Base-by-base conservation (phyloP, 2,329 filamentous ascomycete genomes). In the Bipolaris sorokiniana region DNA sequence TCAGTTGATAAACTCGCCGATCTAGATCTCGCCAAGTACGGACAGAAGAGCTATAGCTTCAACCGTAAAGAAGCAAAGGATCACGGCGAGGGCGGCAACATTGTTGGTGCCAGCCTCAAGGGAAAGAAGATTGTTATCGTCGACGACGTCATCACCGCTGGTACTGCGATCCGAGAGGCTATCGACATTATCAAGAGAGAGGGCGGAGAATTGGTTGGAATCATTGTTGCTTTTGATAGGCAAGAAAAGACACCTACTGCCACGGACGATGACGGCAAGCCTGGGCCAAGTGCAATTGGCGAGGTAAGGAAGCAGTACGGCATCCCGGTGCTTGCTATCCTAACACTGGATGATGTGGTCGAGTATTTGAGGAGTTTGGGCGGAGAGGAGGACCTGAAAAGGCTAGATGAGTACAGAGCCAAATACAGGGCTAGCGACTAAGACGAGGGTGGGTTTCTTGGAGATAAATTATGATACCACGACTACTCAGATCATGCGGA, bases 61-160 rank as follows among this genome's bases (percentile, higher is more conserved):
- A 96, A 98, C 80, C 87, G 95, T 72, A 98, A 98, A 80, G 95
- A 98, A 80, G 90, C 89, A 70, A 98, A 98, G 82, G 90, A 92
- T 72, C 94, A 98, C 76, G 94, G 95, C 42, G 95, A 99, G 79
- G 94, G 94, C 33, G 94, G 95, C 42, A 90, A 86, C 75, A 96
- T 98, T 70, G 93, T 98, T 13, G 95, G 95, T 10, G 90, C 92
- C 28, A 84, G 89, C 6, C 81, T 98, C 70, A 90, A 90, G 79
- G 93, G 91, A 51, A 93, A 95, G 84, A 86, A 85, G 59, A 87
- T 97, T 15, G 83, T 99, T 33, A 90, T 99, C 67, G 89, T 99
- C 38, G 95, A 99, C 81, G 95, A 98, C 79, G 94, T 99, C 55
- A 94, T 98, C 71, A 97, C 93, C 1, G 94, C 92, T 0, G 95